A percentile compares a stretch with the other conserved stretches of the same genome.
phyloP scores from a whole-genome alignment of 73 alveolate species.

The Paramecium tetraurelia region DNA sequence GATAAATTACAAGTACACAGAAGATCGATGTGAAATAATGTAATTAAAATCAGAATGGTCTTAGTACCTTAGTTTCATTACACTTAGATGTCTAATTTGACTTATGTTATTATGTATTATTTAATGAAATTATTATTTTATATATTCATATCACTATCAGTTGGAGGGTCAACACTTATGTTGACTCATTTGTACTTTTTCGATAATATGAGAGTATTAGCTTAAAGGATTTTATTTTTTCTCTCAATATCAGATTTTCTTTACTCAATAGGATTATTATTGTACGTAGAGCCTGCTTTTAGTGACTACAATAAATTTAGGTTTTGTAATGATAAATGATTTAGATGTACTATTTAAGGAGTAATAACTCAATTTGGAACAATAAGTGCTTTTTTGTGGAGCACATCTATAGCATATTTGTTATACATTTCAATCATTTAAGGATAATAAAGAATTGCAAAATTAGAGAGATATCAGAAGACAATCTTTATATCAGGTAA shows the following conservation, averaged over 20 bases:
- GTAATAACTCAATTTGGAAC: not conserved
- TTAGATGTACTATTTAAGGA: slow-evolving; percentile 17
- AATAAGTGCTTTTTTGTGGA: slow-evolving; percentile 38
- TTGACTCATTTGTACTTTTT: not conserved
- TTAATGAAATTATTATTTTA: not conserved
- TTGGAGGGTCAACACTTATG: slow-evolving; percentile 31
- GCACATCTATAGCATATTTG: not conserved
- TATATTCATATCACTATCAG: slow-evolving; percentile 13
- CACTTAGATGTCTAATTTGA: not conserved
- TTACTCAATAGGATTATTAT: not conserved
- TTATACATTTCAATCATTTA: not conserved
- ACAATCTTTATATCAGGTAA: not conserved
- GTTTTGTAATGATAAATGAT: not conserved
- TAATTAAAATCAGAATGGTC: not conserved
- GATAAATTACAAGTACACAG: not conserved
- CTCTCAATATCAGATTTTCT: slow-evolving; percentile 1
- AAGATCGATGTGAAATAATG: not conserved
- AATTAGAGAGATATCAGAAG: not conserved
- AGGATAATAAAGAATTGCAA: not conserved
- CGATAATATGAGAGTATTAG: not conserved
- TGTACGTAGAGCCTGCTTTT: not conserved
- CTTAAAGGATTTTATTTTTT: not conserved
- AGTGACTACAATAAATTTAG: not conserved
- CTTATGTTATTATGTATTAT: not conserved
- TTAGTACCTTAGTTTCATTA: not conserved